Evolutionary conservation across 1,284 basidiomycete genomes (phyloP).

Genomic region (Coniferiporia weirii): DNA sequence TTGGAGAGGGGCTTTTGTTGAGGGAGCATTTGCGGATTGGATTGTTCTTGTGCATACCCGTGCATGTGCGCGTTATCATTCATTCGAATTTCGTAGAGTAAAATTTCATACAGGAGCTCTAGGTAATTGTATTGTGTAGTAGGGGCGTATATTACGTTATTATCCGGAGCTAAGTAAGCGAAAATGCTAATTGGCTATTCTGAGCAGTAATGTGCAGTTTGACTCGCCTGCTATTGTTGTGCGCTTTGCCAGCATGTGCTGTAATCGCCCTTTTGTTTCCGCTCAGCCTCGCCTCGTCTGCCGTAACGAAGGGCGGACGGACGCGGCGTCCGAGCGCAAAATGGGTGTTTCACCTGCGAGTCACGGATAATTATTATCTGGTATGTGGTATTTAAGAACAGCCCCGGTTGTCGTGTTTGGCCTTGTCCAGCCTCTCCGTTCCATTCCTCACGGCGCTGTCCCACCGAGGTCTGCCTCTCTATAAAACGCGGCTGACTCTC

Average conservation of each 20-base stretch:
- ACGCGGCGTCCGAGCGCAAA: not conserved
- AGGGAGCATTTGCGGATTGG: too few species aligned
- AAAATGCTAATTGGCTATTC: too few species aligned
- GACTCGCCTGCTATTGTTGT: not conserved
- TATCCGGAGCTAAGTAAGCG: too few species aligned
- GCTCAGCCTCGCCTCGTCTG: not conserved
- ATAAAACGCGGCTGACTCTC: not conserved
- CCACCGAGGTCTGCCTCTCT: not conserved
- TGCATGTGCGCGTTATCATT: too few species aligned
- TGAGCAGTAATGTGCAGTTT: too few species aligned
- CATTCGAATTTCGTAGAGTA: too few species aligned
- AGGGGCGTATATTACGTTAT: too few species aligned
- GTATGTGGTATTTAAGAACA: too few species aligned
- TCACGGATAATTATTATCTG: not conserved
- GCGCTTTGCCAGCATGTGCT: not conserved
- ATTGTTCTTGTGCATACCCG: too few species aligned
- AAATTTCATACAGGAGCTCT: too few species aligned
- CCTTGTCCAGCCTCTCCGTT: not conserved
- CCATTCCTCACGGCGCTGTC: not conserved
- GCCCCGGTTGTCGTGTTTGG: not conserved
- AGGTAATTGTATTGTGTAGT: too few species aligned
- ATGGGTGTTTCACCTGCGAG: not conserved
- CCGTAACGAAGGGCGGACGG: not conserved
- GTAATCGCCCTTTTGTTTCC: not conserved
- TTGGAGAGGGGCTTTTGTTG: too few species aligned